Base-by-base conservation (phyloP, 2,329 filamentous ascomycete genomes). In the Leptographium flavum region DNA sequence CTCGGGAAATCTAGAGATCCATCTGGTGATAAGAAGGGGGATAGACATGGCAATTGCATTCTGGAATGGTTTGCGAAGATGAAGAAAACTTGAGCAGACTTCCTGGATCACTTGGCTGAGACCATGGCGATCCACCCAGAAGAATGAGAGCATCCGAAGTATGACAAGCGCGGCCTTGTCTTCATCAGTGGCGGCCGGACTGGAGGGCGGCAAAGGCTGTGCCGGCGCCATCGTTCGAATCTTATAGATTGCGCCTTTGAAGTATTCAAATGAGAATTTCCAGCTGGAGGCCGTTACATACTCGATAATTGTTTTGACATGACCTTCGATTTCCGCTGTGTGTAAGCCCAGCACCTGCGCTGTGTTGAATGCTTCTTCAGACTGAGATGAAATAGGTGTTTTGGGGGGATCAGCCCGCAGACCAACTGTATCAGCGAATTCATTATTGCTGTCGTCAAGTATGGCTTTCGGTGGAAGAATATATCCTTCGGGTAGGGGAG, bases 221-320 rank as follows among this genome's bases (percentile, higher is more conserved):
- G 59, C 50, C 3, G 66, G 60, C 13, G 61, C 55, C 2, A 63
- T 59, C 21, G 65, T 68, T 27, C 74, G 67, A 45, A 74, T 66
- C 39, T 60, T 64, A 53, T 73, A 71, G 30, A 77, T 63, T 39
- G 70, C 63, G 50, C 59, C 65, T 48, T 70, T 69, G 45, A 81
- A 60, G 53, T 76, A 76, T 40, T 78, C 74, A 45, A 81, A 74
- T 3, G 74, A 69, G 33, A 67, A 60, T 27, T 65, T 53, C 79
- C 79, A 83, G 53, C 71, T 81, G 2, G 76, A 76, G 8, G 75
- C 79, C 14, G 76, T 80, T 47, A 79, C 60, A 52, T 76, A 83
- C 56, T 82, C 77, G 30, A 80, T 64, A 15, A 83, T 66, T 5
- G 59, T 63, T 56, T 73, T 72, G 53, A 76, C 65, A 51, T 72